Percentiles rank a stretch among this genome's conserved stretches.
phyloP scores from a whole-genome alignment of 148 eudicot genomes.

The Fallopia convolvulus region DNA sequence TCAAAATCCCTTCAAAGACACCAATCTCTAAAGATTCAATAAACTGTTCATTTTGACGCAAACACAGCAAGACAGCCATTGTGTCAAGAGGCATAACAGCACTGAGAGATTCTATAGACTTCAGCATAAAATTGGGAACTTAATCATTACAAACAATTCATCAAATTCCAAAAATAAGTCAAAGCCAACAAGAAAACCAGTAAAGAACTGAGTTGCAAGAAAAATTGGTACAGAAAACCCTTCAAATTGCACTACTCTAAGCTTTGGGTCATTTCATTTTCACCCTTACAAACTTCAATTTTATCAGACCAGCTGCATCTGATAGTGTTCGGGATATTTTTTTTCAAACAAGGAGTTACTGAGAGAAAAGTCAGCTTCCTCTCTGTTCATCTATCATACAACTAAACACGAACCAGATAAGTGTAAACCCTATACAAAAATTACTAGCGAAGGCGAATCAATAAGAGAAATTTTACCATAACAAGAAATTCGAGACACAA shows the following conservation, averaged over 20 bases:
- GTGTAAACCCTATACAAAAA: neutral
- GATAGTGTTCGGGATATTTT: neutral
- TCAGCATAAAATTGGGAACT: slow-evolving; percentile 1
- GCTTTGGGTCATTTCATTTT: neutral
- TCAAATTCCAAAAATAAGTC: neutral
- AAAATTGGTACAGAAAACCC: neutral
- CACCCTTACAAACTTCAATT: neutral
- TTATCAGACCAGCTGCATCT: neutral
- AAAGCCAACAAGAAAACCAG: neutral
- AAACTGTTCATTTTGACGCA: neutral
- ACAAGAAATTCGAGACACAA: neutral
- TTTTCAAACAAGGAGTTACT: neutral
- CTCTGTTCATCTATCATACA: neutral
- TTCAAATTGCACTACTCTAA: neutral
- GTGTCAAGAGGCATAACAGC: neutral
- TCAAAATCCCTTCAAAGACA: slow-evolving; percentile 15
- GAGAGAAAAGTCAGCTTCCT: neutral
- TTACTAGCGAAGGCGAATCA: neutral
- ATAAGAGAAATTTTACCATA: neutral
- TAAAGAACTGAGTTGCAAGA: neutral
- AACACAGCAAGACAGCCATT: neutral
- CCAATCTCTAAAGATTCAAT: neutral
- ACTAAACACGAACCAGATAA: neutral
- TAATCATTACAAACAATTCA: neutral
- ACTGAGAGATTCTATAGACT: neutral